Percentiles rank a stretch among this genome's conserved stretches.
Conservation (phyloP, 305 asterid species). For the Fraxinus sp. region DNA sequence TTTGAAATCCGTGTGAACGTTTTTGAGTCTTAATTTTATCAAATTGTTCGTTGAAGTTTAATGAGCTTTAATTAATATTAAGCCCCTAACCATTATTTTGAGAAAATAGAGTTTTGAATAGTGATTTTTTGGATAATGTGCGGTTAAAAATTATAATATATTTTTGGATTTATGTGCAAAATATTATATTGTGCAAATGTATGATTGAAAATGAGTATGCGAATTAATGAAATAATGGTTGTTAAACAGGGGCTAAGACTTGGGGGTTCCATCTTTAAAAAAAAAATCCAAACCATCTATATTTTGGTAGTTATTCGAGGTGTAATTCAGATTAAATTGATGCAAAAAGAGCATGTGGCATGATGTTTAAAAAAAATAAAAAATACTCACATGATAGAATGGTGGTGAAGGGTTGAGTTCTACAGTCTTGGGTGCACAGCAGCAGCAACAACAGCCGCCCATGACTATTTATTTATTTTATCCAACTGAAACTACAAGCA, state of each 20-base stretch:
- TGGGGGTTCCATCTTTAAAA: not conserved
- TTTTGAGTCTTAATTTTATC: too few species aligned
- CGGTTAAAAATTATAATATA: too few species aligned
- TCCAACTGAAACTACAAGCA: slow-evolving; percentile 42
- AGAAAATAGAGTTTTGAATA: too few species aligned
- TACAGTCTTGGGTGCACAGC: slow-evolving; percentile 48
- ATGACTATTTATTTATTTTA: slow-evolving; percentile 42
- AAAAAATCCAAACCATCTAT: not conserved
- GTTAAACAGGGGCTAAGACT: too few species aligned
- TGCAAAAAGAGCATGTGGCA: slow-evolving; percentile 9
- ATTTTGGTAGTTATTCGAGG: not conserved
- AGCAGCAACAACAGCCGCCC: slow-evolving; percentile 90
- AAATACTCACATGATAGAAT: slow-evolving; percentile 55
- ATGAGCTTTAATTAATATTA: not conserved
- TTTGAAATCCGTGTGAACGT: too few species aligned
- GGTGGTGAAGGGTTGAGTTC: slow-evolving; percentile 50
- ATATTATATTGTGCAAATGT: too few species aligned
- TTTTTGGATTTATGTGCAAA: too few species aligned
- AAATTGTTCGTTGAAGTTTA: too few species aligned
- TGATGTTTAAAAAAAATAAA: not conserved
- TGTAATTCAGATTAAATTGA: not conserved
- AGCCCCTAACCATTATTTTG: not conserved
- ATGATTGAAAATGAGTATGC: too few species aligned
- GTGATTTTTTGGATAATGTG: too few species aligned
- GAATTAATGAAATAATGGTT: too few species aligned